phyloP scores from a whole-genome alignment of 2,329 filamentous ascomycete genomes.

The Fusarium zealandicum region DNA sequence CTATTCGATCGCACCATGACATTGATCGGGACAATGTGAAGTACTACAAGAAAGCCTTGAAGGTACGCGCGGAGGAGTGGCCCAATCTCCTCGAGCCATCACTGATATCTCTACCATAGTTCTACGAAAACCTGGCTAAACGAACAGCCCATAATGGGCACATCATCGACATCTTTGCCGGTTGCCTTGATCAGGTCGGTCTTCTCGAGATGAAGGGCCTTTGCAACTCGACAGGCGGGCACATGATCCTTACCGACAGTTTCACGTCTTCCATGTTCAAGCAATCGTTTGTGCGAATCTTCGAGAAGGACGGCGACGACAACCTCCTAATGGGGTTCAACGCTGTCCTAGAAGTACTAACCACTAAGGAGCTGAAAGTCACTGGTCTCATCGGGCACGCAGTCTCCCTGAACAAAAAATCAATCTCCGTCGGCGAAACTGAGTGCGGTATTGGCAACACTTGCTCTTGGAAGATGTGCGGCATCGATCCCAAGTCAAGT shows the following conservation, averaged over 20 bases:
- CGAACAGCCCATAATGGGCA: conserved; percentile 95
- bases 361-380: conserved; percentile 97
- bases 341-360: conserved; percentile 91
- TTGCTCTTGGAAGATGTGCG: conserved; percentile 99
- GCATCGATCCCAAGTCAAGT: conserved; percentile 90
- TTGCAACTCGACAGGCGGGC: conserved; percentile 93
- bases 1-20: conserved; percentile 97
- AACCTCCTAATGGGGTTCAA: conserved; percentile 99
- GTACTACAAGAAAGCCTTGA: conserved; percentile 98
- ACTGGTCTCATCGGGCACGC: conserved; percentile 97
- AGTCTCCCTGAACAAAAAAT: conserved; percentile 97
- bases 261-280: conserved; percentile 99
- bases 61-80: conserved; percentile 60
- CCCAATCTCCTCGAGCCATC: background rate
- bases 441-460: conserved; percentile 99
- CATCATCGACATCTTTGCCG: conserved; percentile 96
- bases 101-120: conserved; percentile 59
- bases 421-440: conserved; percentile 93
- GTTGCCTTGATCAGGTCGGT: conserved; percentile 96
- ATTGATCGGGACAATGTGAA: conserved; percentile 99
- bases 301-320: conserved; percentile 94
- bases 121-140: conserved; percentile 94
- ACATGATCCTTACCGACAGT: conserved; percentile 98
- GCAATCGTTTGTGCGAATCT: conserved; percentile 95
- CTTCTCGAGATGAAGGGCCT: conserved; percentile 98